phyloP scores from a whole-genome alignment of 1,284 basidiomycete genomes.

The Ganoderma sp. region DNA sequence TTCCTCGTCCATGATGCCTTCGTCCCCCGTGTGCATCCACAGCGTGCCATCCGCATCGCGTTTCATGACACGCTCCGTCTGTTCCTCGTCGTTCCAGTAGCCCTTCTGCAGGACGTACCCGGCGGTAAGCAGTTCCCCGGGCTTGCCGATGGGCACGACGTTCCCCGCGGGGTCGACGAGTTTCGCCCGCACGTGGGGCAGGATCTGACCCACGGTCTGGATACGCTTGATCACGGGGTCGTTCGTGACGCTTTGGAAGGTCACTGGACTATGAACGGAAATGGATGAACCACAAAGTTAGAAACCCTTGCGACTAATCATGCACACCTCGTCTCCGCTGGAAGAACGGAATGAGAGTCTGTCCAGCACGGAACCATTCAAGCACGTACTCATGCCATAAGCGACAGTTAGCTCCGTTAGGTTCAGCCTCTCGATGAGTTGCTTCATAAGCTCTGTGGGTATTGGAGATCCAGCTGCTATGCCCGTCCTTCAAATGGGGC shows the following conservation, averaged over 20 bases:
- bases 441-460: slow-evolving; percentile 80
- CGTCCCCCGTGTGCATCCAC: slow-evolving; percentile 89
- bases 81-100: slow-evolving; percentile 80
- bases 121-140: slow-evolving; percentile 77
- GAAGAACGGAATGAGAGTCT: neutral
- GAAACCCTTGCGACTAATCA: neutral
- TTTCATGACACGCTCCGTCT: slow-evolving; percentile 69
- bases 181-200: slow-evolving; percentile 81
- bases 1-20: slow-evolving; percentile 82
- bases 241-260: slow-evolving; percentile 74
- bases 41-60: slow-evolving; percentile 59
- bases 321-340: slow-evolving; percentile 47
- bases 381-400: slow-evolving; percentile 80
- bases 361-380: neutral
- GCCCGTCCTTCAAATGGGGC: slow-evolving; percentile 59
- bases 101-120: slow-evolving; percentile 84
- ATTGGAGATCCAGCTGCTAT: slow-evolving; percentile 82
- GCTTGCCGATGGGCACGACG: slow-evolving; percentile 66
- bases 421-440: slow-evolving; percentile 69
- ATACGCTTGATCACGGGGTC: slow-evolving; percentile 77
- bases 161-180: slow-evolving; percentile 65
- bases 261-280: slow-evolving; percentile 63
- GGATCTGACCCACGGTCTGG: slow-evolving; percentile 79
- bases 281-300: neutral
- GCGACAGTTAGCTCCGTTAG: slow-evolving; percentile 75